Evolutionary conservation across 768 basidiomycete genomes (phyloP), one percentile per base, ranked within the genome.

Genomic region (Neoboletus magnificus): DNA sequence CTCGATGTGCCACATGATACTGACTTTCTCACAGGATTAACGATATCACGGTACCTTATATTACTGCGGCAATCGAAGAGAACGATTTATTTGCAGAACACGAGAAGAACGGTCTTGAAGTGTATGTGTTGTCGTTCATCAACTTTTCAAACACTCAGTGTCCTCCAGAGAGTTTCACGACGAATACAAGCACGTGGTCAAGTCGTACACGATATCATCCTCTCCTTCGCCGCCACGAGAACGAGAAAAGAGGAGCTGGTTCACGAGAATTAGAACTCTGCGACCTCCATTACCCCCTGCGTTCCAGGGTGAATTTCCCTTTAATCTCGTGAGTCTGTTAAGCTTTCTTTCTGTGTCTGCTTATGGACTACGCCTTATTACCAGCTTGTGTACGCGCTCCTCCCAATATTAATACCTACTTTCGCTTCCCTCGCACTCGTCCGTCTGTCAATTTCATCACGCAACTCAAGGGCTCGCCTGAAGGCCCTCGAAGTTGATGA

Each of bases 41-140:
- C 62, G 93, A 95, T 62, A 54, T 74, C 3, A 92, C 92, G 1
- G 93, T 96, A 2, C 90, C 93, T 1, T 95, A 89, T 64, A 73
- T 87, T 16, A 92, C 90, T 1, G 82, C 89, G 8, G 83, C 84
- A 9, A 86, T 93, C 32, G 87, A 90, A 56, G 69, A 74, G 0
- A 71, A 79, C 57, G 88, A 95, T 68, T 78, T 82, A 0, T 93
- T 92, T 66, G 72, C 75, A 13, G 77, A 82, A 15, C 73, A 82
- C 57, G 70, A 74, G 22, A 72, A 67, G 1, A 86, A 77, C 54
- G 89, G 87, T 2, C 72, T 93, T 22, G 68, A 84, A 62, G 68
- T 92, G 86, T 87, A 69, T 22, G 82, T 44, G 20, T 32, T 35
- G n/a, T 35, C 47, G 30, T 58, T 42, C 48, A 36, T 36, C 47